Evolutionary conservation across 2,329 filamentous ascomycete genomes (phyloP).

Genomic region (Ophiognomonia clavigignenti-juglandacearum): DNA sequence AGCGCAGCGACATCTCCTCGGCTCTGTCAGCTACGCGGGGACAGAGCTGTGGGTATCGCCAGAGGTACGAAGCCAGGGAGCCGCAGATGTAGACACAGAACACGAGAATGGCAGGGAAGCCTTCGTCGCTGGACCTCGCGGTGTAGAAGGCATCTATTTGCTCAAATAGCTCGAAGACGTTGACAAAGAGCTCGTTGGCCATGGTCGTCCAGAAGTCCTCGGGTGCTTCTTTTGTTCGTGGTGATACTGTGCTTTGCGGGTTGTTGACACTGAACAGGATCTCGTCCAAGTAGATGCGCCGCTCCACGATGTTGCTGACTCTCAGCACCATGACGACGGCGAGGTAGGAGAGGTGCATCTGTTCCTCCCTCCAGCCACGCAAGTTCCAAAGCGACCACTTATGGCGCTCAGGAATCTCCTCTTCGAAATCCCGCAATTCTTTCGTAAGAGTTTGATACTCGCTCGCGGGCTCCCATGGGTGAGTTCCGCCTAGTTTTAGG

Average conservation of each 20-base stretch:
- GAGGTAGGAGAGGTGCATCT: conserved; percentile 30
- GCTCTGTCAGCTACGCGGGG: conserved; percentile 20
- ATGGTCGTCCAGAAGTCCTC: conserved; percentile 24
- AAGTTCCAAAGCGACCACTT: conserved; percentile 32
- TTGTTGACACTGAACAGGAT: conserved; percentile 20
- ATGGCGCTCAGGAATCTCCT: conserved; percentile 26
- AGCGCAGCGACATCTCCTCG: conserved; percentile 21
- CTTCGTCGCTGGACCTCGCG: conserved; percentile 24
- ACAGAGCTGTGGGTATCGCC: conserved; percentile 26
- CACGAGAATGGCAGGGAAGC: conserved; percentile 31
- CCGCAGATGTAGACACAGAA: conserved; percentile 37
- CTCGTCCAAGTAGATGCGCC: conserved; percentile 29
- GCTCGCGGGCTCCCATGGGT: conserved; percentile 22
- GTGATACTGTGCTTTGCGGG: conserved; percentile 7
- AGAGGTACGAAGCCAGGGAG: conserved; percentile 28
- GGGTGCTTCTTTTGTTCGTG: conserved; percentile 18
- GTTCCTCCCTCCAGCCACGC: conserved; percentile 29
- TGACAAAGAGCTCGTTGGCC: conserved; percentile 29
- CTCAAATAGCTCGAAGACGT: conserved; percentile 30
- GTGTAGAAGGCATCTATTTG: conserved; percentile 29
- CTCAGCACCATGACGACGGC: conserved; percentile 30
- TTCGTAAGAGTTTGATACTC: conserved; percentile 21
- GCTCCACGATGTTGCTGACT: conserved; percentile 31
- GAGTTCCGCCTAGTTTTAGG: conserved; percentile 7
- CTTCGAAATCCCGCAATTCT: conserved; percentile 24